These are phyloP conservation scores for Globisporangium nagaii DNA, from an alignment of 352 stramenopile genomes.

Conservation along the genomic window DNA sequence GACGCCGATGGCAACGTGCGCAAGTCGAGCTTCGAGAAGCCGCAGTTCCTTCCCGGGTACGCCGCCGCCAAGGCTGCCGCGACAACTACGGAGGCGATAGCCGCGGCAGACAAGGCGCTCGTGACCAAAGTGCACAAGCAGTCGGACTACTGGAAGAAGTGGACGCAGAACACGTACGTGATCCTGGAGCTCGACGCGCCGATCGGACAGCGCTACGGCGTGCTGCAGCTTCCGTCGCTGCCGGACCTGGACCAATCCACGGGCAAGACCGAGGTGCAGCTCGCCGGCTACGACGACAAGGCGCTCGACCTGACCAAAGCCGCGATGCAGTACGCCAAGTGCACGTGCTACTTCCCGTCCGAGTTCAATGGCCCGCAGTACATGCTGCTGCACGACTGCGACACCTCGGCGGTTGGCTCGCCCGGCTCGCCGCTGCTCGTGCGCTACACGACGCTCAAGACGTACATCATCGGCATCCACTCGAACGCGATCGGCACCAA, in stretches of 20 bases:
- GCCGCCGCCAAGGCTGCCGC: not conserved
- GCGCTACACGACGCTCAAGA: constrained; percentile 43
- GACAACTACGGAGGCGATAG: not conserved
- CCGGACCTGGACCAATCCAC: constrained; percentile 20
- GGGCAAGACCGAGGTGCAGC: constrained; percentile 39
- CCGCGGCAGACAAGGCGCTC: constrained; percentile 8
- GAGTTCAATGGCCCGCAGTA: constrained; percentile 37
- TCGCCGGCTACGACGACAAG: constrained; percentile 36
- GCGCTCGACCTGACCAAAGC: constrained; percentile 3
- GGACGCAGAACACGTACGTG: constrained; percentile 55
- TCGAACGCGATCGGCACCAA: constrained; percentile 28
- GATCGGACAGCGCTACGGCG: constrained; percentile 26
- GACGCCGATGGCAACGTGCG: constrained; percentile 21
- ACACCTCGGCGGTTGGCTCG: constrained; percentile 38
- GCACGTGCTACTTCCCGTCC: constrained; percentile 38
- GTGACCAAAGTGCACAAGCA: constrained; percentile 53
- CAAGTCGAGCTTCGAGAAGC: constrained; percentile 10
- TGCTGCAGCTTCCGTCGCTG: constrained; percentile 28
- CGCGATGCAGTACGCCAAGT: constrained; percentile 32
- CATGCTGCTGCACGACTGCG: constrained; percentile 57
- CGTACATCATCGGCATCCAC: constrained; percentile 62
- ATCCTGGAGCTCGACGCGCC: constrained; percentile 50
- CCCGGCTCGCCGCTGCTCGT: constrained; percentile 54
- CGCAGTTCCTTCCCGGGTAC: constrained; percentile 28
- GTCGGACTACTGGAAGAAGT: constrained; percentile 59